phyloP scores from a whole-genome alignment of 495 filamentous ascomycete species.

The Daldinia concentrica region DNA sequence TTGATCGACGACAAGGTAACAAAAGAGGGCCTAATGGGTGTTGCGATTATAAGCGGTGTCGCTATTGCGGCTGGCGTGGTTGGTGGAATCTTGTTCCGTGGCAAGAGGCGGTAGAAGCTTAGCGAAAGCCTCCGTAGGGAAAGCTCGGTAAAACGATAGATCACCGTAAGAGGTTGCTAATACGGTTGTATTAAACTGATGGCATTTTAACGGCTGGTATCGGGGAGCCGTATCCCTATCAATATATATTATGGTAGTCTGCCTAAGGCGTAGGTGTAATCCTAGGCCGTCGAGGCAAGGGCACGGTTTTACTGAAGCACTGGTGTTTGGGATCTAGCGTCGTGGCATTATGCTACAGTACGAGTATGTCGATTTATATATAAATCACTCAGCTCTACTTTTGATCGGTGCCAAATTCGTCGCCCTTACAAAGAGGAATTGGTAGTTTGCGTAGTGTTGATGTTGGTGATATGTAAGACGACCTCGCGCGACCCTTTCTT shows the following conservation, averaged over 20 bases:
- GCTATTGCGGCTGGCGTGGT: slow-evolving; percentile 94
- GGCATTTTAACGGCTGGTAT: slow-evolving; percentile 19
- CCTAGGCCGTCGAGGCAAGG: slow-evolving; percentile 7
- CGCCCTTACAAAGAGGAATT: neutral
- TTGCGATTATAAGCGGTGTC: slow-evolving; percentile 95
- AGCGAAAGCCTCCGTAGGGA: neutral
- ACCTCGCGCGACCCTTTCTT: slow-evolving; percentile 1
- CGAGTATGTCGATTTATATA: slow-evolving; percentile 5
- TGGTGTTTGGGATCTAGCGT: neutral
- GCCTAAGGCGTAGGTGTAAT: slow-evolving; percentile 12
- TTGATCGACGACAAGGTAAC: slow-evolving; percentile 96
- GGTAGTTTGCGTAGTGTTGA: neutral
- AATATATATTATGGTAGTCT: slow-evolving; percentile 9
- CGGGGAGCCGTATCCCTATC: slow-evolving; percentile 25
- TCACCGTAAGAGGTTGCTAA: neutral
- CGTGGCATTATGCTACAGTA: slow-evolving; percentile 3
- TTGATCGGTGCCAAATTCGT: neutral
- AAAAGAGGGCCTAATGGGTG: slow-evolving; percentile 90
- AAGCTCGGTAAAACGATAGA: neutral
- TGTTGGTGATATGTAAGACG: neutral
- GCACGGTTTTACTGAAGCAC: slow-evolving; percentile 10
- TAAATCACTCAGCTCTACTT: slow-evolving; percentile 1
- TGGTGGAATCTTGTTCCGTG: slow-evolving; percentile 77
- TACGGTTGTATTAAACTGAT: slow-evolving; percentile 8
- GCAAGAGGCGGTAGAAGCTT: slow-evolving; percentile 40